Evolutionary conservation across 768 basidiomycete genomes (phyloP).

Genomic region (Lanmaoa pseudosensibilis): DNA sequence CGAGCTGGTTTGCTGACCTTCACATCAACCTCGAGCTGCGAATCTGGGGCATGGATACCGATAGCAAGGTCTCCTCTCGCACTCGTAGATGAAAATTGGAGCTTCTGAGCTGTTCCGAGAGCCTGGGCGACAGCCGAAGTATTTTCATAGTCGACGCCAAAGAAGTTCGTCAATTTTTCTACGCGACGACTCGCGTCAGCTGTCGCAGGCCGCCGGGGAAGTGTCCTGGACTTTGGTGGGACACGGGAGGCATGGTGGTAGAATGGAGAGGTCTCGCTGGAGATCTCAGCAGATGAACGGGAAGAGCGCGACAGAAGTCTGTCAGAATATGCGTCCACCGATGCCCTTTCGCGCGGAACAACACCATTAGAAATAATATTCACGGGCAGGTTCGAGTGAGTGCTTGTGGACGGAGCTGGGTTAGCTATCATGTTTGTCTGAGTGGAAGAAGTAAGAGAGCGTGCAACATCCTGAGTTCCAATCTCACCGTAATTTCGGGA

Average conservation of each 20-base stretch:
- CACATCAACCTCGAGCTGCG: constrained; percentile 37
- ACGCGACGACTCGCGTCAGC: constrained; percentile 7
- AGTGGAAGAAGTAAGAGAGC: not conserved
- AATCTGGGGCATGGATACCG: not conserved
- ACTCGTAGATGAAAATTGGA: not conserved
- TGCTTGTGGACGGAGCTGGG: not conserved
- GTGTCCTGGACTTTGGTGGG: not conserved
- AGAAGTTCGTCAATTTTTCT: constrained; percentile 18
- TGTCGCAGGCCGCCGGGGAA: constrained; percentile 1
- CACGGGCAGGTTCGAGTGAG: not conserved
- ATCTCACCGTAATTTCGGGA: constrained; percentile 8
- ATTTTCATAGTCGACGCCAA: constrained; percentile 14
- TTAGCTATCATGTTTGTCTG: not conserved
- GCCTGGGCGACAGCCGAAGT: not conserved
- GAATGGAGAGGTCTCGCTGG: not conserved
- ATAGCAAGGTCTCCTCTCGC: constrained; percentile 6
- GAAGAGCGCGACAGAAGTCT: not conserved
- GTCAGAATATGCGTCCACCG: not conserved
- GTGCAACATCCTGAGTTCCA: not conserved
- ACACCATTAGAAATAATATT: not conserved
- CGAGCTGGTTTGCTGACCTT: constrained; percentile 37
- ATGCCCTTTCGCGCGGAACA: not conserved
- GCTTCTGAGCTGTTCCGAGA: not conserved
- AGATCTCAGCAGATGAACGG: not conserved
- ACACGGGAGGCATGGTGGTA: not conserved